Base-by-base conservation (phyloP, 768 basidiomycete genomes). In the Fistulinella prunicolor region DNA sequence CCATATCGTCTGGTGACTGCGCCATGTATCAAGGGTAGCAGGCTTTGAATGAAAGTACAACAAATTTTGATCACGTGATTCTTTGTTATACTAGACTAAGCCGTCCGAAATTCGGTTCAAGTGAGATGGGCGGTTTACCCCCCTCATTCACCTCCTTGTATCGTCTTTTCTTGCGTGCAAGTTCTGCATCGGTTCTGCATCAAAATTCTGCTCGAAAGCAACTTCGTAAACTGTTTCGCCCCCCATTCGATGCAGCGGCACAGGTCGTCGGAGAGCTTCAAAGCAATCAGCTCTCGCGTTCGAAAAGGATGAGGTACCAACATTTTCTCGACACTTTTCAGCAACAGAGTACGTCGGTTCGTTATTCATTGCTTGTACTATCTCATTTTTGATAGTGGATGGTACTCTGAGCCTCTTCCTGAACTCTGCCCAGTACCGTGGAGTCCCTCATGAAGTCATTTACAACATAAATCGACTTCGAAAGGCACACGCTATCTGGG, bases 361-460 rank as follows among this genome's bases (percentile, higher is more conserved):
- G n/a, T 24, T 0, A n/a, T 26, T 41, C 7, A 6, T 45, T 14
- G 17, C 34, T 30, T 30, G 9, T 21, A 6, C 37, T 24, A 38
- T 60, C 46, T 59, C 38, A 56, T 47, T 49, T 54, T n/a, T 46
- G 28, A 32, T 50, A 90, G 88, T 86, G 64, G 86, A 89, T 57
- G 76, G 73, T 49, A 87, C 86, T 0, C 71, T 89, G 34, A 71
- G 73, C 26, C 54, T 89, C 9, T 61, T 89, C 38, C 75, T 79
- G 64, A 78, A 73, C 22, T 83, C 87, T n/a, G 76, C 79, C 4
- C 70, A 72, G 48, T 76, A 79, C 28, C 78, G 84, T 22, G 87
- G 87, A 13, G 65, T 85, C 13, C 64, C 85, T 10, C 82, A 86
- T 59, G 69, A 68, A 47, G 55, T 81, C 6, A 81, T 83, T 6